Base-by-base conservation (phyloP, 805 yeast genomes). In the Spathaspora hagerdaliae region DNA sequence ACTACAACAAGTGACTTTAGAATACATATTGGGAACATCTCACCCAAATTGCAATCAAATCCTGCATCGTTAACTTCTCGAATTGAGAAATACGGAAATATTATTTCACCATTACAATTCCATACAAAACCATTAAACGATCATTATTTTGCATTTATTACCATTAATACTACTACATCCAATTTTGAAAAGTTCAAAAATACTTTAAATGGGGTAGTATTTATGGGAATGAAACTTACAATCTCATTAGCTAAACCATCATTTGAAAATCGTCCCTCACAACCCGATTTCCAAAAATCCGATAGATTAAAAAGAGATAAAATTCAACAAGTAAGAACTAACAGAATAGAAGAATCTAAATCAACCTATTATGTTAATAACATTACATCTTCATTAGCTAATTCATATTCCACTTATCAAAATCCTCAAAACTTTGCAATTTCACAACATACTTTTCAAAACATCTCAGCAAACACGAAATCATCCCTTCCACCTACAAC, bases 1-100 rank as follows among this genome's bases (percentile, higher is more conserved):
- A 29, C 32, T 29, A 9, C 12, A 9, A 29, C 32, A 9, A 19
- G 24, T 19, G 32, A 29, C 12, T 11, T 13, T 2, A 10, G 84
- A 41, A 56, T 88, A 12, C 86, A 85, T 56, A 79, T 88, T 12
- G 94, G 96, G 7, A 76, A 80, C 45, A 75, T 88, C 32, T 81
- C 94, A 0, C 59, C 71, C 1, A 64, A 68, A 15, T 67, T 87
- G 9, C 74, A 77, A 2, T 67, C 69, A 1, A 67, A 71, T 26
- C 60, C 70, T 0, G 55, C 53, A 0, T 82, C 78, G 38, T 63
- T 92, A 41, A 68, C 71, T 38, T 39, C 63, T 2, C 75, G 97
- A 51, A 64, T 92, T 27, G 61, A 67, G 15, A 82, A 77, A 51
- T 86, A 77, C 62, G 97, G 96, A 5, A 58, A 60, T 2, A 54